Conservation (phyloP, 306 rosid species). For the Acacia melanoxylon region DNA sequence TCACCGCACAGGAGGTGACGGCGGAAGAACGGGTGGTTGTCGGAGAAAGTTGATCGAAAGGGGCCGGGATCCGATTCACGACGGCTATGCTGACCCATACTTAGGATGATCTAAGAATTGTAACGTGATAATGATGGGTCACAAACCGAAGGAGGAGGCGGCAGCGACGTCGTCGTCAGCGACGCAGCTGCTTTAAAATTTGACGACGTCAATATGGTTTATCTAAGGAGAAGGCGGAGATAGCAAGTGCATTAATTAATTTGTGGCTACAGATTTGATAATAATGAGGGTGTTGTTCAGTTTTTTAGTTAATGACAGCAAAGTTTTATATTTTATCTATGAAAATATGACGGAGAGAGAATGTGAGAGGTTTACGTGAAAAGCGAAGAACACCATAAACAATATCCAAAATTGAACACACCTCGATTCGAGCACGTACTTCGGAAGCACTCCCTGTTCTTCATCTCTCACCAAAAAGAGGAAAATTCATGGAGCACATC, state of each 20-base stretch:
- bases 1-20: not conserved
- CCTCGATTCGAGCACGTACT: not conserved
- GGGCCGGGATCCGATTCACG: constrained; percentile 59
- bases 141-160: not conserved
- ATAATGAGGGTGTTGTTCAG: constrained; percentile 18
- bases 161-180: not conserved
- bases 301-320: constrained; percentile 48
- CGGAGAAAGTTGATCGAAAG: constrained; percentile 27
- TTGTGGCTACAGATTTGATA: not conserved
- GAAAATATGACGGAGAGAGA: not conserved
- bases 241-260: constrained; percentile 7
- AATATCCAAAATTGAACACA: constrained; percentile 18
- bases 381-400: constrained; percentile 47
- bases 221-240: constrained; percentile 22
- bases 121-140: constrained; percentile 14
- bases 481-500: not conserved
- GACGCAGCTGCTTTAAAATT: not conserved
- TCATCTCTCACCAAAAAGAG: not conserved
- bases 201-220: not conserved
- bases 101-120: not conserved
- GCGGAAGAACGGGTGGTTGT: constrained; percentile 31
- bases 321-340: constrained; percentile 22
- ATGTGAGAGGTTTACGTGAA: constrained; percentile 18
- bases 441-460: not conserved
- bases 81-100: constrained; percentile 87